Base-by-base conservation (phyloP, 192 early-diverging fungal species). In the Coemansia sp. region DNA sequence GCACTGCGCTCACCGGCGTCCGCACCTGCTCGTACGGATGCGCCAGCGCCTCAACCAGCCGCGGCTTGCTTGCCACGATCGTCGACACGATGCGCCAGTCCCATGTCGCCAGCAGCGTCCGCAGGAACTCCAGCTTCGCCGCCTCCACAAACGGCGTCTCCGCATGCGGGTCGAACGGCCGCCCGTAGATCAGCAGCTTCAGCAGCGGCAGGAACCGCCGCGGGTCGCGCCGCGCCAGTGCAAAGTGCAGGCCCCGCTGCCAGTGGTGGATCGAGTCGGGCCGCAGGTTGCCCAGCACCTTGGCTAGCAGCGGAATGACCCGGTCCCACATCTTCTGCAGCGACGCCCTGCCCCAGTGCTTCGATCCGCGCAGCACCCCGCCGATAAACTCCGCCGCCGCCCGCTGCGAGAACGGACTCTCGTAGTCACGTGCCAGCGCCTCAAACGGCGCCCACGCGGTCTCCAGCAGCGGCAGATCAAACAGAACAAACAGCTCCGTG, bases 1-100 rank as follows among this genome's bases (percentile, higher is more conserved):
- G 86, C 50, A 86, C 79, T 7, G 77, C 78, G 25, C 92, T 94
- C 5, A 94, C 64, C 15, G 83, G 73, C 55, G 94, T 89, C 4
- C 96, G 84, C 23, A 97, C 92, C 70, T 94, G 93, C 61, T 95
- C 87, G 78, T 97, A 98, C 11, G 93, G 94, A 70, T 93, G 88
- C 14, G 77, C 73, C 57, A 94, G 65, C 31, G 83, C 80, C 13
- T 79, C 65, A 40, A 65, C 22, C 29, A 80, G 62, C 6, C 72
- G 67, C 23, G 68, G 72, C 27, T 50, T 62, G 50, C 72, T 71
- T 14, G 65, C 59, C 2, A 64, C 25, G 3, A 80, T 65, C 4
- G 78, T 33, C 38, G 78, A 71, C n/a, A 64, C 72, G 6, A 96
- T 50, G 7, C 90, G 81, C 93, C 94, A 96, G 28, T 85, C 84